Evolutionary conservation across 306 rosid species (phyloP), one percentile per base, ranked within the genome.

Genomic region (Prunus dulcis): DNA sequence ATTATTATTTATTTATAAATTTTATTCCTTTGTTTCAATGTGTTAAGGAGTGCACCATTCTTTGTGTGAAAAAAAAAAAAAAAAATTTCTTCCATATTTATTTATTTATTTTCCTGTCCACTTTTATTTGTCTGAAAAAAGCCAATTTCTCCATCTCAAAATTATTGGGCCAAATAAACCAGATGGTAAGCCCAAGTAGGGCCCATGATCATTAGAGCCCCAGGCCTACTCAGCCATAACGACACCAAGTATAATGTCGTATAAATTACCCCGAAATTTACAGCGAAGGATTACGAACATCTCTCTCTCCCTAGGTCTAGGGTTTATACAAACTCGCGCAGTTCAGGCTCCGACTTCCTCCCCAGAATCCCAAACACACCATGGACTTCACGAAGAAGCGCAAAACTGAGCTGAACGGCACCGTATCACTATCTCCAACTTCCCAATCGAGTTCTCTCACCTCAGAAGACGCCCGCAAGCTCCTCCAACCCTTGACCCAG

Each of bases 331-430:
- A 19, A 19, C 7, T 6, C 1, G 30, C 43, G 12, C 50, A 22
- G 32, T 75, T 28, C 18, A 30, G 12, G 15, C 19, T 27, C 38
- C 15, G 38, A 27, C 38, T 13, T 5, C 50, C 11, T 12, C 27
- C 46, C 58, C 51, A 64, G n/a, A 3, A 11, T 19, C 43, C 60
- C 34, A 51, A 23, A 12, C 38, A 71, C 76, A 15, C 82, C 72
- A 79, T 90, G 93, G 96, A 90, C 79, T 87, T 62, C 12, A 58
- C 85, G 5, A 90, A 90, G 84, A 90, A 90, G 82, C 89, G 96
- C 28, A 90, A 86, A 81, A 78, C 83, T 4, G 96, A 86, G 2
- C 89, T 83, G 12, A 87, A 90, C 75, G 96, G 89, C n/a, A 81
- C 66, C 67, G 56, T 27, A 15, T 34, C 56, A 10, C 23, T 64